Percentiles rank a stretch among this genome's conserved stretches.
Conservation (phyloP, 2,329 filamentous ascomycete genomes). For the Grosmannia clavigera region DNA sequence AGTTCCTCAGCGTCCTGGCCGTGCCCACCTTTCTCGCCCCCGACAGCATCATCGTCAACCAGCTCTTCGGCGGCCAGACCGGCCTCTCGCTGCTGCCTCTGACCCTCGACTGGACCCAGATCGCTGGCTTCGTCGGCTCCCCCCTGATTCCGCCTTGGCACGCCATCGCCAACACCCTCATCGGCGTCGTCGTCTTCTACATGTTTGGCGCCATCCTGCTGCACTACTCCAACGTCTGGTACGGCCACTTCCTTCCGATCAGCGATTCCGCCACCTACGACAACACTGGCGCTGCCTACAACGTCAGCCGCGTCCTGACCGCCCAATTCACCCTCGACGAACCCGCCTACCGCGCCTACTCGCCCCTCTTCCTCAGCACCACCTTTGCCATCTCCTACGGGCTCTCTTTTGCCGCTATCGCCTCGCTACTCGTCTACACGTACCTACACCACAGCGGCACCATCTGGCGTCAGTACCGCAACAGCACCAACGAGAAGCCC, state of each 20-base stretch:
- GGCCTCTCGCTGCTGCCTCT: constrained; percentile 29
- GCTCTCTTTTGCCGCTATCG: constrained; percentile 58
- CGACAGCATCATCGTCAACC: constrained; percentile 32
- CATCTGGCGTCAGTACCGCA: constrained; percentile 50
- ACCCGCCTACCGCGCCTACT: constrained; percentile 53
- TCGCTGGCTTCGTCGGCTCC: constrained; percentile 55
- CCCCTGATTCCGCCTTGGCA: constrained; percentile 61
- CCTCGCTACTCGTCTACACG: constrained; percentile 56
- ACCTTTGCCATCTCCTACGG: constrained; percentile 61
- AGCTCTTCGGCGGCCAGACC: constrained; percentile 35
- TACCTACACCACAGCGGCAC: constrained; percentile 54
- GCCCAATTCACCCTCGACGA: constrained; percentile 49
- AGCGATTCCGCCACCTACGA: constrained; percentile 60
- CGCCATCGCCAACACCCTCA: constrained; percentile 60
- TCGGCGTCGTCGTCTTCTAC: constrained; percentile 55
- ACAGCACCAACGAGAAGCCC: constrained; percentile 45
- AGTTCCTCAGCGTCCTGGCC: constrained; percentile 33
- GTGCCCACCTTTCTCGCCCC: constrained; percentile 36
- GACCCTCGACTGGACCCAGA: constrained; percentile 44
- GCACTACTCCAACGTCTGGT: constrained; percentile 57
- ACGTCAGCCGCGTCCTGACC: constrained; percentile 51
- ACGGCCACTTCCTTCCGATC: constrained; percentile 52
- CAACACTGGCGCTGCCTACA: constrained; percentile 52
- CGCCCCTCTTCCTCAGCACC: constrained; percentile 57
- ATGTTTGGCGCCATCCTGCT: constrained; percentile 45